phyloP scores from a whole-genome alignment of 139 green algal genomes.

The Picochlorum sp. region DNA sequence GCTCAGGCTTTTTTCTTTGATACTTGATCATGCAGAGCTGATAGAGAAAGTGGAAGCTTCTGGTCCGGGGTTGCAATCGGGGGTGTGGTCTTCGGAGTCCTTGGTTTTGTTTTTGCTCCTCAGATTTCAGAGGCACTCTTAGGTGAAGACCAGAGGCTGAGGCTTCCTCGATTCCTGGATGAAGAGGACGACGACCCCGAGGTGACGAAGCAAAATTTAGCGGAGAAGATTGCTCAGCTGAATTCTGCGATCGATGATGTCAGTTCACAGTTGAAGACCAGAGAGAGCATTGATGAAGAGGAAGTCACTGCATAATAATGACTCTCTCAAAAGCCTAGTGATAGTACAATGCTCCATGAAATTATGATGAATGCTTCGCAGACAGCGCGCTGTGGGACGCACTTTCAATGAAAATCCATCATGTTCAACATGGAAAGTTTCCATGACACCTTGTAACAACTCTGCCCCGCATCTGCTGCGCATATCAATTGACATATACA shows the following conservation, averaged over 20 bases:
- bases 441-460: no score
- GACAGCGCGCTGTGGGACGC: no score
- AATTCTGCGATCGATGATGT: constrained; percentile 89
- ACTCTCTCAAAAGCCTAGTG: neutral
- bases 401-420: no score
- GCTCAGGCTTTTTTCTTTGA: neutral
- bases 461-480: no score
- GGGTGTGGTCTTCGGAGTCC: constrained; percentile 70
- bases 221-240: constrained; percentile 83
- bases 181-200: constrained; percentile 46
- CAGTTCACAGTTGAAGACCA: constrained; percentile 57
- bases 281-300: constrained; percentile 26
- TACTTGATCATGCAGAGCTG: constrained; percentile 37
- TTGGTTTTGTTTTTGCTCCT: constrained; percentile 85
- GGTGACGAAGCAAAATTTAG: constrained; percentile 54
- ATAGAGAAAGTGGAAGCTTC: constrained; percentile 51
- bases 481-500: no score
- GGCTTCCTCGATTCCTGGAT: constrained; percentile 72
- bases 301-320: constrained; percentile 1
- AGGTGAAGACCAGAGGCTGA: constrained; percentile 61
- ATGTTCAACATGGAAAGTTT: no score
- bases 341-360: no score
- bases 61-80: constrained; percentile 70
- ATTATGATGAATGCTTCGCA: no score
- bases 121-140: constrained; percentile 74